Percentiles rank a stretch among this genome's conserved stretches.
Evolutionary conservation across 2,329 filamentous ascomycete genomes (phyloP).

Genomic region (Neonectria ditissima): DNA sequence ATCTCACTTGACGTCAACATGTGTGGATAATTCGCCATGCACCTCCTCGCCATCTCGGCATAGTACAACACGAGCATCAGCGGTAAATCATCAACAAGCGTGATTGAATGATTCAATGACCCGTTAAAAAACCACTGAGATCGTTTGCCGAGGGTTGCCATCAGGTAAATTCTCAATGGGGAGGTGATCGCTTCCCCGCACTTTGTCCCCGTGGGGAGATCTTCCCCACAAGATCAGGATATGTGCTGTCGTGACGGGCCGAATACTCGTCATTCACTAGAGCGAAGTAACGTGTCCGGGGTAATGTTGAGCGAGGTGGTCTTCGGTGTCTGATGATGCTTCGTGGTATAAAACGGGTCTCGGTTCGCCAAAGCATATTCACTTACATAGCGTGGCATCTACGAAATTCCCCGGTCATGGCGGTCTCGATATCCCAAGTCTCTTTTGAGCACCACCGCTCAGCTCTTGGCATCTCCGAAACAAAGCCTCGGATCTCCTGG

Average conservation of each 20-base stretch:
- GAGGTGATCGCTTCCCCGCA: not conserved
- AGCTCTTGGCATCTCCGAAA: conserved; percentile 58
- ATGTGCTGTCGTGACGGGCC: not conserved
- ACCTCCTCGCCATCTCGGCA: not conserved
- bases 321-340: not conserved
- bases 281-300: not conserved
- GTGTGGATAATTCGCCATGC: not conserved
- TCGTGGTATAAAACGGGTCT: not conserved
- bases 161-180: not conserved
- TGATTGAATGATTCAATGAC: not conserved
- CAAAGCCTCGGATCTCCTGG: conserved; percentile 60
- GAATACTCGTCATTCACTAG: not conserved
- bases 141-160: not conserved
- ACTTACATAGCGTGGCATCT: not conserved
- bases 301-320: not conserved
- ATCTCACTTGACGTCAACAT: no score
- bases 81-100: not conserved
- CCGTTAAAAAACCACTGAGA: not conserved
- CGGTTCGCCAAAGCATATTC: not conserved
- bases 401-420: conserved; percentile 42
- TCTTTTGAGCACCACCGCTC: conserved; percentile 57
- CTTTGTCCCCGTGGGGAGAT: conserved; percentile 1
- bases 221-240: not conserved
- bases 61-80: not conserved
- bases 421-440: conserved; percentile 53